phyloP scores from a whole-genome alignment of 169 alveolate genomes.

The Plasmodium adleri region DNA sequence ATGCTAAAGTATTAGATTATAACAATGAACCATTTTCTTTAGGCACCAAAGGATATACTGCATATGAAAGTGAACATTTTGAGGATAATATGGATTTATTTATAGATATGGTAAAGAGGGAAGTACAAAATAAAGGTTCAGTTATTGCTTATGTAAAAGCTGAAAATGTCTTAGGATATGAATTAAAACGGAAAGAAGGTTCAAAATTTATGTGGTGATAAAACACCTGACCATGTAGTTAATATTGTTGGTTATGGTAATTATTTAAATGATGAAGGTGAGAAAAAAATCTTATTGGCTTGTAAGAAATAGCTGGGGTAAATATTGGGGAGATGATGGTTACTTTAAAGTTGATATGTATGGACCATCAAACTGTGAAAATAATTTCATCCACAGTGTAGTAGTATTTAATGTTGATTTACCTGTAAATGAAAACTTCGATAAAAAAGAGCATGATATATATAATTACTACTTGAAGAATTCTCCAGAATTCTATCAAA shows the following conservation, averaged over 20 bases:
- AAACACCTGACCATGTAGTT: constrained; percentile 60
- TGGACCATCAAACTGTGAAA: constrained; percentile 6
- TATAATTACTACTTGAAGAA: not conserved
- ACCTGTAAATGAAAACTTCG: not conserved
- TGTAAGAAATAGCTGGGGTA: constrained; percentile 48
- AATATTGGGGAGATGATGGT: constrained; percentile 50
- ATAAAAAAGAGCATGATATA: not conserved
- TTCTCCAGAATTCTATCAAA: constrained; percentile 16
- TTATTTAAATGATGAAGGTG: constrained; percentile 19
- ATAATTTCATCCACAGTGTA: constrained; percentile 17
- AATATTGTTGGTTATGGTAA: constrained; percentile 70
- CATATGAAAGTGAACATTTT: not conserved
- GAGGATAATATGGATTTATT: constrained; percentile 5
- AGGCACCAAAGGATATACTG: not conserved
- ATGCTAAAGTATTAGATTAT: not conserved
- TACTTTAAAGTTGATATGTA: constrained; percentile 52
- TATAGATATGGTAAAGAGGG: constrained; percentile 39
- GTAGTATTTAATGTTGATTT: not conserved
- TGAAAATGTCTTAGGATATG: constrained; percentile 34
- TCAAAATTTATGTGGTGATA: constrained; percentile 29
- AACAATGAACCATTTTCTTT: not conserved
- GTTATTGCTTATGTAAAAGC: constrained; percentile 65
- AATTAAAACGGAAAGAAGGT: constrained; percentile 68
- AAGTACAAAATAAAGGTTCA: constrained; percentile 51
- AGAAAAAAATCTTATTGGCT: constrained; percentile 38